These are phyloP conservation scores for Omphalotus olearius DNA, from an alignment of 1,284 basidiomycete genomes.

Conservation along the genomic window DNA sequence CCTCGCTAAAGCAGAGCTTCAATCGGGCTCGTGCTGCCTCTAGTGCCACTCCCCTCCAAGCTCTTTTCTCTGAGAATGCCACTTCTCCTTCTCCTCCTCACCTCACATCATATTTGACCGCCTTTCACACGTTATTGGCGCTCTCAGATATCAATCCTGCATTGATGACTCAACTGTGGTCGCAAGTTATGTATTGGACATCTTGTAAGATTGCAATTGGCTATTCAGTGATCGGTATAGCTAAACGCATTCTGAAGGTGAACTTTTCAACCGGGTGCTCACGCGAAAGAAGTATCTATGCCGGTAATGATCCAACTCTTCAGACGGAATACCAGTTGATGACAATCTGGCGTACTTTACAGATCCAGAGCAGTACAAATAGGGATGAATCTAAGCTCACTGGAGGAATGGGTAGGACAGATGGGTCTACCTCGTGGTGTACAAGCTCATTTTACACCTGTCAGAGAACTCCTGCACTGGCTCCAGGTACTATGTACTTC, in stretches of 20 bases:
- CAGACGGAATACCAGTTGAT: constrained; percentile 5
- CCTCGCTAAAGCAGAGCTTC: constrained; percentile 61
- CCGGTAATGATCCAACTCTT: constrained; percentile 44
- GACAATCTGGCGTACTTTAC: constrained; percentile 4
- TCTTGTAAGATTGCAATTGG: constrained; percentile 52
- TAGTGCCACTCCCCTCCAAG: constrained; percentile 41
- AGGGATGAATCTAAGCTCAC: constrained; percentile 77
- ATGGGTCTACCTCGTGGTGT: constrained; percentile 81
- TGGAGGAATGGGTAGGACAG: constrained; percentile 91
- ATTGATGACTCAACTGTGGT: constrained; percentile 88
- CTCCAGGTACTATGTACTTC: constrained; percentile 55
- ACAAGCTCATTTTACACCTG: constrained; percentile 78
- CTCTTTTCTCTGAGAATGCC: constrained; percentile 47
- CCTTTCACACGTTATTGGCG: constrained; percentile 82
- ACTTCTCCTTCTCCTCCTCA: constrained; percentile 54
- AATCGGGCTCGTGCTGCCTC: constrained; percentile 44
- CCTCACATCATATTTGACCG: constrained; percentile 80
- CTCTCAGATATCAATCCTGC: constrained; percentile 91
- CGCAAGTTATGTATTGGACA: constrained; percentile 93
- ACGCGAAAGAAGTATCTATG: constrained; percentile 93
- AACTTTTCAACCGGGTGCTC: constrained; percentile 92
- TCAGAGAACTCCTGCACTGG: constrained; percentile 86
- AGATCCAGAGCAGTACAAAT: constrained; percentile 89
- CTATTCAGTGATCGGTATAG: background rate
- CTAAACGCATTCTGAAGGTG: constrained; percentile 47